These are phyloP conservation scores for Phytophthora idaei DNA, from an alignment of 352 stramenopile species.

Conservation along the genomic window DNA sequence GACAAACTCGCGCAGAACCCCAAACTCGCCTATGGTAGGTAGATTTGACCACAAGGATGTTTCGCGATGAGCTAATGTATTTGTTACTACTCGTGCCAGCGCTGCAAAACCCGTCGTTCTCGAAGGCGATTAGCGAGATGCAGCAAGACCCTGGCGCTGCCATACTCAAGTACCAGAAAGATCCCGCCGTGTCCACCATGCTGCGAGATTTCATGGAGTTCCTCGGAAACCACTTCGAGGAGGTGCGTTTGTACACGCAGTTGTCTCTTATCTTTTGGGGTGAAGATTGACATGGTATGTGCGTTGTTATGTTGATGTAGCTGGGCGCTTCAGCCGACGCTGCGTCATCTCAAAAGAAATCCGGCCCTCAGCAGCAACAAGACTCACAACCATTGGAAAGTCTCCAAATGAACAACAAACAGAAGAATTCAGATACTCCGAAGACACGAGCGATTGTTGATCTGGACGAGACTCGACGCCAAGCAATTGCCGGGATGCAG, in stretches of 20 bases:
- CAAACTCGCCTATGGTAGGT: slow-evolving; percentile 55
- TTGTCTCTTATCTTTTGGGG: background rate
- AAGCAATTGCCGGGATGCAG: slow-evolving; percentile 66
- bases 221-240: slow-evolving; percentile 73
- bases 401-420: background rate
- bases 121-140: slow-evolving; percentile 70
- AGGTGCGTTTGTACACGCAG: slow-evolving; percentile 38
- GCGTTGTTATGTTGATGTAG: slow-evolving; percentile 22
- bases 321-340: slow-evolving; percentile 43
- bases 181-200: slow-evolving; percentile 63
- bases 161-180: slow-evolving; percentile 71
- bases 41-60: background rate
- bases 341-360: slow-evolving; percentile 12
- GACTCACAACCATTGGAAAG: slow-evolving; percentile 3
- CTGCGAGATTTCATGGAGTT: slow-evolving; percentile 78
- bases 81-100: slow-evolving; percentile 32
- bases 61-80: background rate
- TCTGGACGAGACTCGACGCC: slow-evolving; percentile 51
- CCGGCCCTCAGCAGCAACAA: slow-evolving; percentile 11
- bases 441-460: slow-evolving; percentile 57
- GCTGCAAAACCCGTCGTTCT: slow-evolving; percentile 73
- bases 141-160: slow-evolving; percentile 63
- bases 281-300: background rate
- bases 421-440: background rate
- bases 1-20: slow-evolving; percentile 67